phyloP scores from a whole-genome alignment of 768 basidiomycete genomes.

The Gyrodon lividus region DNA sequence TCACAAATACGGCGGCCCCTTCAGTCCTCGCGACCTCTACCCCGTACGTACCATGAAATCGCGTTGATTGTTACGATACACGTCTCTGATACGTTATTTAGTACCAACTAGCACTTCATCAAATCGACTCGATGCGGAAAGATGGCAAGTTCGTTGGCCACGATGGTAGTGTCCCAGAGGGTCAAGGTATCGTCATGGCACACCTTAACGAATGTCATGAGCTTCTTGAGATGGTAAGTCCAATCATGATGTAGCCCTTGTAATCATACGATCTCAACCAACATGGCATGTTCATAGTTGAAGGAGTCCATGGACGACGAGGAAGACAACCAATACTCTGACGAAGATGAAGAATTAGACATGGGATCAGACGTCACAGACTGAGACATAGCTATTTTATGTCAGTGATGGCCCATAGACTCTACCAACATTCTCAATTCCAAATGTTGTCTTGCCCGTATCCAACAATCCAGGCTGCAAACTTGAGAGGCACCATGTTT shows the following conservation, averaged over 20 bases:
- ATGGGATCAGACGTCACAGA: conserved; percentile 8
- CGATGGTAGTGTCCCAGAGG: conserved; percentile 90
- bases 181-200: conserved; percentile 94
- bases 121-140: conserved; percentile 89
- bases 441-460: neutral
- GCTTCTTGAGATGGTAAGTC: conserved; percentile 84
- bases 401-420: neutral
- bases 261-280: neutral
- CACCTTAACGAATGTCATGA: conserved; percentile 97
- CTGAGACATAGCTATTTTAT: conserved; percentile 1
- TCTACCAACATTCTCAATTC: neutral
- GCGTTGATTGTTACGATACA: neutral
- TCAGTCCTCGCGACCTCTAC: conserved; percentile 88
- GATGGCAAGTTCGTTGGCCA: conserved; percentile 91
- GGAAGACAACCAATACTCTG: conserved; percentile 55
- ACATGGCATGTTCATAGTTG: conserved; percentile 41
- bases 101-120: conserved; percentile 94
- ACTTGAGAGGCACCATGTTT: neutral
- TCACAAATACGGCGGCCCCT: conserved; percentile 91
- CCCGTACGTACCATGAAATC: conserved; percentile 55
- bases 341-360: conserved; percentile 39
- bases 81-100: conserved; percentile 28
- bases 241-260: neutral
- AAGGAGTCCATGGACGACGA: conserved; percentile 83
- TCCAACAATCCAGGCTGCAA: neutral